Conservation (phyloP, 768 basidiomycete species). For the Pseudohyphozyma bogoriensis region DNA sequence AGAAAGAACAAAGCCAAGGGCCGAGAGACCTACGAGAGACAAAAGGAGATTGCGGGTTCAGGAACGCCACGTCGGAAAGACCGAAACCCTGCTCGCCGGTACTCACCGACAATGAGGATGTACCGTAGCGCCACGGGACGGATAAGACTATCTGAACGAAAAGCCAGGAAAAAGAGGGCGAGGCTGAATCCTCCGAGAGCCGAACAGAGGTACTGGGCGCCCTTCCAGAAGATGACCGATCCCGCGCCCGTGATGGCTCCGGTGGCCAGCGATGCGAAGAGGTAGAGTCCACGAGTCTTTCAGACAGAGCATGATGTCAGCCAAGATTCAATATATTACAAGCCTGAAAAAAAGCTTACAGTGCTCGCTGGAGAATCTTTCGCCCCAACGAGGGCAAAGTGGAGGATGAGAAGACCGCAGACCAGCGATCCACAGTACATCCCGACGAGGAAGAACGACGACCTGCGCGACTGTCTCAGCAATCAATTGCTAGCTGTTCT, state of each 20-base stretch:
- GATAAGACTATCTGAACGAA: conserved; percentile 72
- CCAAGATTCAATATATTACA: conserved; percentile 42
- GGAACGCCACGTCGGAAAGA: not conserved
- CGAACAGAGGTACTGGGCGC: conserved; percentile 64
- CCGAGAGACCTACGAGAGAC: not conserved
- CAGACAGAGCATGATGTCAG: conserved; percentile 44
- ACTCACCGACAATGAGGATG: conserved; percentile 74
- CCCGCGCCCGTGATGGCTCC: conserved; percentile 74
- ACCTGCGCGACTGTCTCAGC: not conserved
- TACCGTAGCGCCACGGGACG: conserved; percentile 66
- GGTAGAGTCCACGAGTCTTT: conserved; percentile 71
- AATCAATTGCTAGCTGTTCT: not conserved
- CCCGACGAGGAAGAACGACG: conserved; percentile 74
- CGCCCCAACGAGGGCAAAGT: conserved; percentile 56
- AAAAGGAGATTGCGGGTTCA: not conserved
- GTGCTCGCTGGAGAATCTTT: not conserved
- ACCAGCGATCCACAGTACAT: conserved; percentile 80
- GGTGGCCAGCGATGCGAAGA: conserved; percentile 67
- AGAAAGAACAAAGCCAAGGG: conserved; percentile 1
- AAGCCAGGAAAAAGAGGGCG: conserved; percentile 77
- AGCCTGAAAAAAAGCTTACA: not conserved
- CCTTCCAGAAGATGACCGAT: conserved; percentile 88
- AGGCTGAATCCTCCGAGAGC: conserved; percentile 74
- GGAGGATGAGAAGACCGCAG: conserved; percentile 76
- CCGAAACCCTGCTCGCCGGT: too few species aligned